phyloP scores from a whole-genome alignment of 176 grass and related monocot species.

The Zea luxurians region DNA sequence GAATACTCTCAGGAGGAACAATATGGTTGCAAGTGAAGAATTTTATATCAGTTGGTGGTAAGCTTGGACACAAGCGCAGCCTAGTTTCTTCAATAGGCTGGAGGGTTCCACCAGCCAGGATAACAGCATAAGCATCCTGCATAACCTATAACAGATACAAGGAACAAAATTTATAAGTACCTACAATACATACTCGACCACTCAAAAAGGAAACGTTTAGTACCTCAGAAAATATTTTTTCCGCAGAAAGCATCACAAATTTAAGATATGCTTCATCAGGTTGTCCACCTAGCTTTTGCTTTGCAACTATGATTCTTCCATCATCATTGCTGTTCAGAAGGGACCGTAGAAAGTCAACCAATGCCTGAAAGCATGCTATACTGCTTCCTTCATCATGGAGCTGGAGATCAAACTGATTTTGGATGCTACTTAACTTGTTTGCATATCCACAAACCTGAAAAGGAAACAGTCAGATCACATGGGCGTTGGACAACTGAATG shows the following conservation, averaged over 20 bases:
- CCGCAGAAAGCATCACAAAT: constrained; percentile 91
- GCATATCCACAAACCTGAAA: constrained; percentile 81
- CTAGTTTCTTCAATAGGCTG: constrained; percentile 98
- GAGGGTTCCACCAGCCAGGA: constrained; percentile 85
- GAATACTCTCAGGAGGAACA: constrained; percentile 86
- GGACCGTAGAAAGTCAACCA: constrained; percentile 63
- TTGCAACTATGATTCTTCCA: constrained; percentile 77
- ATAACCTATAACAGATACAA: constrained; percentile 50
- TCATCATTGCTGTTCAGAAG: constrained; percentile 73
- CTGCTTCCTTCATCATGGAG: constrained; percentile 61
- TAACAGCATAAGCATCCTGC: constrained; percentile 64
- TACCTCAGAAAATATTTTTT: constrained; percentile 87
- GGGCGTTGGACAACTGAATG: not conserved
- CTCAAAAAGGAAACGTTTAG: constrained; percentile 11
- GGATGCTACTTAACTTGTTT: constrained; percentile 48
- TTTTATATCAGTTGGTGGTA: constrained; percentile 52
- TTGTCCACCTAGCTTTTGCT: constrained; percentile 48
- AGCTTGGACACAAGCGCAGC: constrained; percentile 66
- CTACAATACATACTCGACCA: not conserved
- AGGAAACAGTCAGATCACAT: not conserved
- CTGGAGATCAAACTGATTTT: constrained; percentile 38
- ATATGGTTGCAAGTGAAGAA: constrained; percentile 95
- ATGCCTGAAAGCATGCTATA: constrained; percentile 73
- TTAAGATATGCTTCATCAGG: constrained; percentile 75
- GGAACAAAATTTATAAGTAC: constrained; percentile 6